Evolutionary conservation across 495 filamentous ascomycete species (phyloP).

Genomic region (Terfezia claveryi): DNA sequence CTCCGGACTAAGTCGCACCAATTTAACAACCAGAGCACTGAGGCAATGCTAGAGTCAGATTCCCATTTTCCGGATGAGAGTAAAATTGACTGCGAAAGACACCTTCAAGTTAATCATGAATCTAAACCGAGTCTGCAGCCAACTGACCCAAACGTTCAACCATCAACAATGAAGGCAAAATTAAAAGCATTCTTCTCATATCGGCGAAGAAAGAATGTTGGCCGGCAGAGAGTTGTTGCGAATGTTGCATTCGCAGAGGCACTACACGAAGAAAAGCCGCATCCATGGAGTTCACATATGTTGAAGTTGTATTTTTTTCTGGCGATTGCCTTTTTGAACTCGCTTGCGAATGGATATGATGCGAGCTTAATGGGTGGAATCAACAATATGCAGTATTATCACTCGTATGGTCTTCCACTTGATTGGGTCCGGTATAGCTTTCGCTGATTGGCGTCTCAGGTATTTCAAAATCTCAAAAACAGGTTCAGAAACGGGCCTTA

Average conservation of each 20-base stretch:
- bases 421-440: neutral
- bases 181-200: no score
- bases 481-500: conserved; percentile 25
- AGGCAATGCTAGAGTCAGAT: neutral
- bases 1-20: no score
- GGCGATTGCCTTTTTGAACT: conserved; percentile 12
- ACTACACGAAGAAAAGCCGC: conserved; percentile 3
- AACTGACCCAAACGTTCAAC: no score
- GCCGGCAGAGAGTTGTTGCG: neutral
- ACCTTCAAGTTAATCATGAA: no score
- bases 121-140: no score
- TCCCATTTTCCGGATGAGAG: neutral
- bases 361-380: conserved; percentile 22
- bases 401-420: conserved; percentile 3
- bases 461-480: conserved; percentile 1
- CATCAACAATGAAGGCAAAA: no score
- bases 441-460: no score
- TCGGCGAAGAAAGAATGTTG: neutral
- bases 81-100: no score
- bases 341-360: conserved; percentile 17
- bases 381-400: conserved; percentile 26
- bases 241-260: conserved; percentile 14
- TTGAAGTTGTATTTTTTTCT: conserved; percentile 15
- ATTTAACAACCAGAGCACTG: neutral
- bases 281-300: conserved; percentile 22